These are phyloP conservation scores for Chaetomium olivaceum DNA, from an alignment of 2,329 filamentous ascomycete species.

Conservation along the genomic window DNA sequence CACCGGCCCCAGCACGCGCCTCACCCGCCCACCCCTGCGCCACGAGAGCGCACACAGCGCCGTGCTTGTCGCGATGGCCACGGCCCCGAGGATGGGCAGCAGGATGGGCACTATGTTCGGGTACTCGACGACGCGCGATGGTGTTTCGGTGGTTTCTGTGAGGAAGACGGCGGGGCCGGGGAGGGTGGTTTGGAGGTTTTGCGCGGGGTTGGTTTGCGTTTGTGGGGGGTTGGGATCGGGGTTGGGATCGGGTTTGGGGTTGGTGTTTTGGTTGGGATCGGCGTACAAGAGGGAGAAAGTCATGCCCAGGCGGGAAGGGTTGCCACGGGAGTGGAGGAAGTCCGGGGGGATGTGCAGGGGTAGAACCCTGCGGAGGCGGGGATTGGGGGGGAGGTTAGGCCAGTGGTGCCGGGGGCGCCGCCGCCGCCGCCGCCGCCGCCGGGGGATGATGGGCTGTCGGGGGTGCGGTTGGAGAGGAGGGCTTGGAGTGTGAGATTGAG, in stretches of 20 bases:
- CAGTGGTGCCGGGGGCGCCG: constrained; percentile 4
- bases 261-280: constrained; percentile 24
- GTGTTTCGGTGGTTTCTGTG: constrained; percentile 8
- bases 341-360: constrained; percentile 33
- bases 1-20: constrained; percentile 28
- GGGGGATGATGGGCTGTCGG: no score
- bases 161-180: constrained; percentile 36
- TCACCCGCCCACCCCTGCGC: constrained; percentile 31
- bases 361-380: constrained; percentile 37
- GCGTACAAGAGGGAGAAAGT: constrained; percentile 26
- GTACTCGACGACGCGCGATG: background rate
- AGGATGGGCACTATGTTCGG: constrained; percentile 32
- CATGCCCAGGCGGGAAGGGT: constrained; percentile 25
- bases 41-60: constrained; percentile 35
- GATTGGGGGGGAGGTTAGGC: constrained; percentile 26
- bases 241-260: constrained; percentile 19
- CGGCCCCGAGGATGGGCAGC: constrained; percentile 37
- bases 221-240: constrained; percentile 21
- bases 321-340: constrained; percentile 28
- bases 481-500: constrained; percentile 30
- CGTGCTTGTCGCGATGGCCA: constrained; percentile 25
- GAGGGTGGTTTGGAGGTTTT: constrained; percentile 5
- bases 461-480: background rate
- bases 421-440: background rate
- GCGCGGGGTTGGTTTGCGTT: no score